These are phyloP conservation scores for Arabidopsis lyrata DNA, from an alignment of 441 rosid species.

Conservation along the genomic window DNA sequence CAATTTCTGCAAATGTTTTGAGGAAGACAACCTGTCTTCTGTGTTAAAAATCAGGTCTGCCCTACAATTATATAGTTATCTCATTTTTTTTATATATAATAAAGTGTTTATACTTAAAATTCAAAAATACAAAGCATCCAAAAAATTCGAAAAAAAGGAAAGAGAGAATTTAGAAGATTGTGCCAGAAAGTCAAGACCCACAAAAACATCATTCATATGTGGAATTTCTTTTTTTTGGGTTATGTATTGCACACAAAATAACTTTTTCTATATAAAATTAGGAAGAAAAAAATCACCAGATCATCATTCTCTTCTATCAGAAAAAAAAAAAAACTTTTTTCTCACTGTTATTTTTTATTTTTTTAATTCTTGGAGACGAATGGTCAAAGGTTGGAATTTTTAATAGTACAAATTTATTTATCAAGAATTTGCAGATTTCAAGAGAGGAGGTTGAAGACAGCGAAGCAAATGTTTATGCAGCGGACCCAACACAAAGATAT, in stretches of 20 bases:
- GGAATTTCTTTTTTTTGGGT: background rate
- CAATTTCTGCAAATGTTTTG: slow-evolving; percentile 20
- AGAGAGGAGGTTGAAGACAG: slow-evolving; percentile 49
- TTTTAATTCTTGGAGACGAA: background rate
- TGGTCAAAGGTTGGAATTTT: slow-evolving; percentile 35
- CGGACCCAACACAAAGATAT: slow-evolving; percentile 38
- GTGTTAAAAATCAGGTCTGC: slow-evolving; percentile 15
- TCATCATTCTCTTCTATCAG: background rate
- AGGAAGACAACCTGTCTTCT: slow-evolving; percentile 36
- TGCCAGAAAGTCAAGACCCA: slow-evolving; percentile 30
- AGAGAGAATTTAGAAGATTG: slow-evolving; percentile 35
- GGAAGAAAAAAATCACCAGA: background rate
- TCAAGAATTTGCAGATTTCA: slow-evolving; percentile 32
- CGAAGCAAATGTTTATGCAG: slow-evolving; percentile 45
- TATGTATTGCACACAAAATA: background rate
- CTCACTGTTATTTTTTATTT: background rate
- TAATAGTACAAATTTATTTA: background rate
- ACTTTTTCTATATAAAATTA: too few species aligned
- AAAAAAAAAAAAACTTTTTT: background rate
- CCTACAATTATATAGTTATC: slow-evolving; percentile 23
- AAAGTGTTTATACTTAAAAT: background rate
- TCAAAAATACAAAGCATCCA: background rate
- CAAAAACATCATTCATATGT: background rate
- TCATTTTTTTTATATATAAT: background rate
- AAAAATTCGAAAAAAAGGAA: background rate